Percentiles rank a stretch among this genome's conserved stretches.
Evolutionary conservation across 495 filamentous ascomycete genomes (phyloP).

Genomic region (Annulohypoxylon moriforme): DNA sequence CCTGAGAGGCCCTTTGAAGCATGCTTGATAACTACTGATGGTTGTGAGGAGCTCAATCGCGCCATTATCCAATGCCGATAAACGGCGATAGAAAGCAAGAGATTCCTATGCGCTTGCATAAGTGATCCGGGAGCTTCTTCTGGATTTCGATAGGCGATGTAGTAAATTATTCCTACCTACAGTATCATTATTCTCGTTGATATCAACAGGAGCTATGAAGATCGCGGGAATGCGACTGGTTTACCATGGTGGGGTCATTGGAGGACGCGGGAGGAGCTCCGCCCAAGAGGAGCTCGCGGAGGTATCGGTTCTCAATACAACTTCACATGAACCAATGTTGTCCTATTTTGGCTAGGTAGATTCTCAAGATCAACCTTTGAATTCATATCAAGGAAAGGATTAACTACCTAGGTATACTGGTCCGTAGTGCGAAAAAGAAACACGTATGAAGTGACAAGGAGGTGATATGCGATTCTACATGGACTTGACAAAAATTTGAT

Average conservation of each 20-base stretch:
- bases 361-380: no score
- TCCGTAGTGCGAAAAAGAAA: no score
- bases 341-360: no score
- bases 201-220: background rate
- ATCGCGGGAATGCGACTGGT: background rate
- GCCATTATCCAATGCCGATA: background rate
- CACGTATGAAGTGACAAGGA: no score
- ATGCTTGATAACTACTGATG: background rate
- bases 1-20: background rate
- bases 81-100: background rate
- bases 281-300: background rate
- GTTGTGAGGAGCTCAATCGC: background rate
- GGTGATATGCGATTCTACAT: no score
- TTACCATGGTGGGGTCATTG: no score
- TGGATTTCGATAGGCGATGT: background rate
- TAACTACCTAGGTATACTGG: no score
- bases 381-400: no score
- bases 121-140: no score
- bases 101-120: background rate
- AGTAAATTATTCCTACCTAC: background rate
- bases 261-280: background rate
- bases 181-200: background rate
- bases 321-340: no score
- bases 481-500: no score
- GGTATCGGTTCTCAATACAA: no score